phyloP scores from a whole-genome alignment of 1,139 yeast species.

The Blastobotrys niveus region DNA sequence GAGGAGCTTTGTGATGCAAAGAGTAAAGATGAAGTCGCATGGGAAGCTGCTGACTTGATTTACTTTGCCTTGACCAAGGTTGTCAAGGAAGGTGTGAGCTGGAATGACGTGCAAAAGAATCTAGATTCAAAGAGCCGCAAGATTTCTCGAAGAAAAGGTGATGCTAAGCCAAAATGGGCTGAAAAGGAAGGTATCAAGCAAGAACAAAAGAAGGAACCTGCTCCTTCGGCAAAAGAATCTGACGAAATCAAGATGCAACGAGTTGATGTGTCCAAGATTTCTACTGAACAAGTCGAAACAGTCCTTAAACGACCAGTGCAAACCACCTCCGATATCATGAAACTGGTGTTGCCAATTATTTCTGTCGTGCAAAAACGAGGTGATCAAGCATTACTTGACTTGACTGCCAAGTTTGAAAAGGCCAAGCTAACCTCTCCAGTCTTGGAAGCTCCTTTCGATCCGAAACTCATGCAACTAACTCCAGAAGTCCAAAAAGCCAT shows the following conservation, averaged over 20 bases:
- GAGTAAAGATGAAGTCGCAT: slow-evolving; percentile 66
- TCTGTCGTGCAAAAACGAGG: slow-evolving; percentile 72
- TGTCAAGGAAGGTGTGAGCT: slow-evolving; percentile 70
- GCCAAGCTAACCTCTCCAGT: slow-evolving; percentile 69
- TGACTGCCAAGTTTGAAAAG: slow-evolving; percentile 85
- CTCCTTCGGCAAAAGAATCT: slow-evolving; percentile 22
- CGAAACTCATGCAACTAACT: slow-evolving; percentile 65
- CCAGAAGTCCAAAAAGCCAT: slow-evolving; percentile 78
- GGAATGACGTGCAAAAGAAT: slow-evolving; percentile 77
- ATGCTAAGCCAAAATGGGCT: slow-evolving; percentile 75
- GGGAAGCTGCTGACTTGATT: slow-evolving; percentile 96
- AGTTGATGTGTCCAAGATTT: slow-evolving; percentile 45
- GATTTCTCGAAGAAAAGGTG: slow-evolving; percentile 91
- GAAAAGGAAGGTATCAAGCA: slow-evolving; percentile 24
- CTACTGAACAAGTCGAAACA: slow-evolving; percentile 43
- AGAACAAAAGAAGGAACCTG: slow-evolving; percentile 16
- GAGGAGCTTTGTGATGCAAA: slow-evolving; percentile 89
- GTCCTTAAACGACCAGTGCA: slow-evolving; percentile 87
- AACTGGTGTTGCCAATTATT: slow-evolving; percentile 83
- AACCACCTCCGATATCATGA: slow-evolving; percentile 86
- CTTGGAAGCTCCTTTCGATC: slow-evolving; percentile 79
- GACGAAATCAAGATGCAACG: slow-evolving; percentile 54
- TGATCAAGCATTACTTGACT: slow-evolving; percentile 77
- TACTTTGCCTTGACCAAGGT: slow-evolving; percentile 89
- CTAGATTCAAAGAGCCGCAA: slow-evolving; percentile 77